These are phyloP conservation scores for Wickerhamiella hasegawae DNA, from an alignment of 805 yeast genomes.

Conservation along the genomic window DNA sequence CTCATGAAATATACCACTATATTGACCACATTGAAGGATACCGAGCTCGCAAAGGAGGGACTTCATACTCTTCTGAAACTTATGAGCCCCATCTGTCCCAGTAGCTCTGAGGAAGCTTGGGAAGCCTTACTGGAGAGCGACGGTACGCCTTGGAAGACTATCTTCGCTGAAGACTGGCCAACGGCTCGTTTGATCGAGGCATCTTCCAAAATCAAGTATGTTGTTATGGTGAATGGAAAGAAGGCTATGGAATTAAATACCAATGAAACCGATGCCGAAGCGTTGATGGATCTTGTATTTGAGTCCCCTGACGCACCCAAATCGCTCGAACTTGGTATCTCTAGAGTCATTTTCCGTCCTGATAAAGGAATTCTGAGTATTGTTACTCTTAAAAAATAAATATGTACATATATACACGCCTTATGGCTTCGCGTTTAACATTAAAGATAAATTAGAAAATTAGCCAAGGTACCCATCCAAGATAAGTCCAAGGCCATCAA, in stretches of 20 bases:
- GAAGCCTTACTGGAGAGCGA: constrained; percentile 27
- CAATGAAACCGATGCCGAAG: not conserved
- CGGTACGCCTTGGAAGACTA: constrained; percentile 28
- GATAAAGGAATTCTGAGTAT: constrained; percentile 7
- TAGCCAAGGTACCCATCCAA: constrained; percentile 4
- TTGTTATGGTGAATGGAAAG: constrained; percentile 62
- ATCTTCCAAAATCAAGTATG: constrained; percentile 25
- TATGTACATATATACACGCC: not conserved
- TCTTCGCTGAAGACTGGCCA: constrained; percentile 58
- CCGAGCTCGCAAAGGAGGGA: constrained; percentile 21
- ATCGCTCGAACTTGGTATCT: not conserved
- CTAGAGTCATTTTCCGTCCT: not conserved
- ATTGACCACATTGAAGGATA: constrained; percentile 24
- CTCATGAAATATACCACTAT: constrained; percentile 64
- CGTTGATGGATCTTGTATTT: not conserved
- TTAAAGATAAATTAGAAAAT: not conserved
- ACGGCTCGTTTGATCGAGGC: constrained; percentile 7
- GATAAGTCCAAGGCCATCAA: not conserved
- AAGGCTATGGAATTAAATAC: constrained; percentile 7
- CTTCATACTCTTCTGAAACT: constrained; percentile 37
- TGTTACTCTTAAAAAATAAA: not conserved
- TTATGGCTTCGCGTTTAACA: not conserved
- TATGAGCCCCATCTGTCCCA: constrained; percentile 71
- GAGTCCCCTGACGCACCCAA: not conserved
- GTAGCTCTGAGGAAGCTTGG: constrained; percentile 71